Conservation (phyloP, 1,139 yeast genomes). For the Wickerhamomyces sp. region DNA sequence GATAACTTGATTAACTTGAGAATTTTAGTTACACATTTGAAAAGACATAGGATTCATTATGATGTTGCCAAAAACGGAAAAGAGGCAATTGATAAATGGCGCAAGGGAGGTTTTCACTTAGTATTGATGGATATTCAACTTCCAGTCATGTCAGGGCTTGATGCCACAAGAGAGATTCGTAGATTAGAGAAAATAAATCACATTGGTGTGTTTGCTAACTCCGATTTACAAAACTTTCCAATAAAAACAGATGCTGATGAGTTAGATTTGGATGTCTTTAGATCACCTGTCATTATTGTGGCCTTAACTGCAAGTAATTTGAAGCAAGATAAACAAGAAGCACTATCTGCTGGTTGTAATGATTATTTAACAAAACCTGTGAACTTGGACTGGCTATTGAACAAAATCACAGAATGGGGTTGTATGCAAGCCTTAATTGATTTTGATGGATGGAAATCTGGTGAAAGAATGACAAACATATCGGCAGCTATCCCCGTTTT, state of each 20-base stretch:
- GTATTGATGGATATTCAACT: conserved; percentile 93
- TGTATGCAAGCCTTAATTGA: conserved; percentile 97
- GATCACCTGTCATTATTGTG: conserved; percentile 92
- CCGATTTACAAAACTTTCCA: conserved; percentile 19
- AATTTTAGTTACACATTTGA: conserved; percentile 85
- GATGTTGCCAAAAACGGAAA: conserved; percentile 87
- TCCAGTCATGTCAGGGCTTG: conserved; percentile 91
- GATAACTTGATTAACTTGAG: conserved; percentile 94
- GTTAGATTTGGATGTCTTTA: conserved; percentile 57
- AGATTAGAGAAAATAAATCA: conserved; percentile 74
- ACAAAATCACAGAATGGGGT: conserved; percentile 95
- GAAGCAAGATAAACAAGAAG: conserved; percentile 84
- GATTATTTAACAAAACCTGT: conserved; percentile 97
- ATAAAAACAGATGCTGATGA: conserved; percentile 23
- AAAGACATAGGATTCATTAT: conserved; percentile 80
- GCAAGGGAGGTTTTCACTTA: conserved; percentile 85
- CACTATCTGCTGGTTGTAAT: conserved; percentile 94
- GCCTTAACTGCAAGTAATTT: conserved; percentile 92
- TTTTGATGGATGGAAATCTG: conserved; percentile 85
- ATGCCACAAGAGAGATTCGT: conserved; percentile 86
- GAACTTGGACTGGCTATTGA: conserved; percentile 87
- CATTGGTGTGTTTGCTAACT: conserved; percentile 71
- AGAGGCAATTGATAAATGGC: conserved; percentile 91
- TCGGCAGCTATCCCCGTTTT: conserved; percentile 16
- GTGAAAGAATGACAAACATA: conserved; percentile 29